Conservation (phyloP, 148 eudicot genomes). For the Fallopia convolvulus region DNA sequence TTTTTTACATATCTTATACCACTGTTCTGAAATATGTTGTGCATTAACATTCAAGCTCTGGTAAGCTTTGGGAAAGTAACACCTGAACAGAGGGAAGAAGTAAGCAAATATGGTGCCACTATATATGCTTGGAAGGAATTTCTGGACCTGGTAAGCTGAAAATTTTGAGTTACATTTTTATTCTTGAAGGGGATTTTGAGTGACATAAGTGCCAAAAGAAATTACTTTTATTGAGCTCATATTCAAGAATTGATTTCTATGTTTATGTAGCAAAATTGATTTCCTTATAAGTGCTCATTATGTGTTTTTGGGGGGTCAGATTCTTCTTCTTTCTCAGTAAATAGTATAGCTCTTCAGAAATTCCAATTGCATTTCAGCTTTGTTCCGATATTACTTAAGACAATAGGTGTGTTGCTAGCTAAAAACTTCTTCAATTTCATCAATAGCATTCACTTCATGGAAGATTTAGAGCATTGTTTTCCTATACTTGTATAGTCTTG, state of each 20-base stretch:
- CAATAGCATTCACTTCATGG: background rate
- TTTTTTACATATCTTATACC: background rate
- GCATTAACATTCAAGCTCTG: slow-evolving; percentile 36
- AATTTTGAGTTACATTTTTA: background rate
- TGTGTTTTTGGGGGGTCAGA: too few species aligned
- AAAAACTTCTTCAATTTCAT: background rate
- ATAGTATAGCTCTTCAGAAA: background rate
- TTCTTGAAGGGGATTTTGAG: background rate
- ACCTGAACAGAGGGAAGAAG: slow-evolving; percentile 55
- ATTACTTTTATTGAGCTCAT: background rate
- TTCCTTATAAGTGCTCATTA: too few species aligned
- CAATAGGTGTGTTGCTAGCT: background rate
- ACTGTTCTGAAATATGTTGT: slow-evolving; percentile 3
- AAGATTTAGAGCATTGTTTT: too few species aligned
- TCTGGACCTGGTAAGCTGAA: slow-evolving; percentile 53
- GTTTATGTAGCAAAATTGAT: too few species aligned
- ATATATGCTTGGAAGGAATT: slow-evolving; percentile 82
- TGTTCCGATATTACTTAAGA: background rate
- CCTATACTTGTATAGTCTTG: background rate
- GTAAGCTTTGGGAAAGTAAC: slow-evolving; percentile 87
- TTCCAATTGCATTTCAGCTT: background rate
- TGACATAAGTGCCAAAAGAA: background rate
- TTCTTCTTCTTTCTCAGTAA: background rate
- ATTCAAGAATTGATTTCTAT: too few species aligned
- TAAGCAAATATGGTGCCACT: slow-evolving; percentile 48